Conservation (phyloP, 2,329 filamentous ascomycete genomes). For the Fusarium sp. region DNA sequence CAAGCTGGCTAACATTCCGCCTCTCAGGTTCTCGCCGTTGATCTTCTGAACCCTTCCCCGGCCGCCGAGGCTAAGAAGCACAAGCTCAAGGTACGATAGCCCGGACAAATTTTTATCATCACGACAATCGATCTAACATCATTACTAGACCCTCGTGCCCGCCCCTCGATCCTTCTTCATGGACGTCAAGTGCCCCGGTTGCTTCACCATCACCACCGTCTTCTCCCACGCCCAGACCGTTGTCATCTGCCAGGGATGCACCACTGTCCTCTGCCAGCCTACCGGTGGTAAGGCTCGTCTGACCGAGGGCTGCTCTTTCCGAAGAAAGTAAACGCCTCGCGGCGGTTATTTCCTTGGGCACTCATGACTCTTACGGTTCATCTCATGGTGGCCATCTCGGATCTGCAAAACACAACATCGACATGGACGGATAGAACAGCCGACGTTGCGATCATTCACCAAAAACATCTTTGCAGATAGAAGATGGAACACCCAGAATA, state of each 20-base stretch:
- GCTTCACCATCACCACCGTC: conserved; percentile 99
- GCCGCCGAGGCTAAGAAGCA: conserved; percentile 99
- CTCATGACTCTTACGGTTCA: conserved; percentile 62
- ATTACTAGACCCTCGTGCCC: conserved; percentile 84
- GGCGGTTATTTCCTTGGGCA: conserved; percentile 60
- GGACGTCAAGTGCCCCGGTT: conserved; percentile 99
- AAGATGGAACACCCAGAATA: conserved; percentile 74
- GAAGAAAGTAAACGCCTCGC: conserved; percentile 89
- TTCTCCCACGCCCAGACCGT: conserved; percentile 99
- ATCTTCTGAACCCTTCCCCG: conserved; percentile 99
- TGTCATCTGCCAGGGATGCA: conserved; percentile 99
- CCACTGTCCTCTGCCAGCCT: conserved; percentile 98
- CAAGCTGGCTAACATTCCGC: conserved; percentile 59
- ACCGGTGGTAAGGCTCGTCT: conserved; percentile 99
- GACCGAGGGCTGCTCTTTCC: conserved; percentile 99
- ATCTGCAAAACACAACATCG: conserved; percentile 66
- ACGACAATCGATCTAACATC: conserved; percentile 42
- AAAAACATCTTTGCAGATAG: conserved; percentile 70
- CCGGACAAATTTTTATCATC: conserved; percentile 19
- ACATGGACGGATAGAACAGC: conserved; percentile 62
- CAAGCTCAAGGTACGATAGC: conserved; percentile 93
- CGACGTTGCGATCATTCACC: conserved; percentile 57
- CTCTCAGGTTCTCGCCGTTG: conserved; percentile 96
- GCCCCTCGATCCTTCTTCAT: conserved; percentile 99
- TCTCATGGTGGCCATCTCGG: conserved; percentile 66